phyloP scores from a whole-genome alignment of 2,329 filamentous ascomycete species.

The Chaetomium strumarium region DNA sequence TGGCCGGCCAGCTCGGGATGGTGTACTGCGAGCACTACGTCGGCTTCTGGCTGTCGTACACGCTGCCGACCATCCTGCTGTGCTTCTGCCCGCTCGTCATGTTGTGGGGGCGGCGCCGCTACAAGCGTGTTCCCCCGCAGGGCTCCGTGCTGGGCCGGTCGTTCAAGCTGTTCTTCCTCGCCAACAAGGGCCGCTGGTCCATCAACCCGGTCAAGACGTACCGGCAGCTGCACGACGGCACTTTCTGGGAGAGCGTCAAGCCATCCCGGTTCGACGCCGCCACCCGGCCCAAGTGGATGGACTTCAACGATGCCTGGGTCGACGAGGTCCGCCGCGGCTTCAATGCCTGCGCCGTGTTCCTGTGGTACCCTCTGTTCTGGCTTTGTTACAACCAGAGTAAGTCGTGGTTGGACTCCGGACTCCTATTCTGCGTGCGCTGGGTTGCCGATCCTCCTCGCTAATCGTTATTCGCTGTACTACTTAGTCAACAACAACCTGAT shows the following conservation, averaged over 20 bases:
- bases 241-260: constrained; percentile 64
- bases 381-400: constrained; percentile 42
- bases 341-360: constrained; percentile 61
- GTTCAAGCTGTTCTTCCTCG: constrained; percentile 52
- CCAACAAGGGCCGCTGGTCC: constrained; percentile 64
- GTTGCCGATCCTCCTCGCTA: too few relatives aligned
- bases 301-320: constrained; percentile 71
- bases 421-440: too few relatives aligned
- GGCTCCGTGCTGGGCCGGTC: constrained; percentile 65
- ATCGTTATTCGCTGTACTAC: too few relatives aligned
- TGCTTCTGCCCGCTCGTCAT: constrained; percentile 58
- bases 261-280: constrained; percentile 54
- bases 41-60: constrained; percentile 67
- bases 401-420: constrained; percentile 18
- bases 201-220: constrained; percentile 57
- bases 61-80: constrained; percentile 62
- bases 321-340: constrained; percentile 66
- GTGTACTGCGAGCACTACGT: constrained; percentile 69
- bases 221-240: constrained; percentile 49
- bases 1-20: constrained; percentile 59
- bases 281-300: constrained; percentile 56
- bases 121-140: constrained; percentile 52
- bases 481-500: constrained; percentile 52
- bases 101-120: constrained; percentile 51
- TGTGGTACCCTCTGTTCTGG: constrained; percentile 61